Percentiles rank a stretch among this genome's conserved stretches.
Evolutionary conservation across 1,284 basidiomycete species (phyloP).

Genomic region (Cystobasidium pallidum): DNA sequence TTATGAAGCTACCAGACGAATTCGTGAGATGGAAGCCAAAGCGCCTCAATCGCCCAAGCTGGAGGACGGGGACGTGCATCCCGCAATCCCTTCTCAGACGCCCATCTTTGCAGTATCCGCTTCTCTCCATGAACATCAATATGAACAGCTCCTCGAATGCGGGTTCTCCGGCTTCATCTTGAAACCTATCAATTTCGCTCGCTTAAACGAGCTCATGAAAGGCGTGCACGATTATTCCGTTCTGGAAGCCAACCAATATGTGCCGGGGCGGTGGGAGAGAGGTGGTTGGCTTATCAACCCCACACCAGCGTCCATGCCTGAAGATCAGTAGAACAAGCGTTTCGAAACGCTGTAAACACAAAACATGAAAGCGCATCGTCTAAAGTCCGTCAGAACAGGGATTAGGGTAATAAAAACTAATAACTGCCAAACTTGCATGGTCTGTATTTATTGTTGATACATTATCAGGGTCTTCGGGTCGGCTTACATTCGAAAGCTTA

Average conservation of each 20-base stretch:
- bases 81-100: slow-evolving; percentile 53
- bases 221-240: slow-evolving; percentile 66
- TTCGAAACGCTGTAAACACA: background rate
- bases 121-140: slow-evolving; percentile 49
- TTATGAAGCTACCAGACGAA: slow-evolving; percentile 50
- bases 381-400: no score
- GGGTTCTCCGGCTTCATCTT: slow-evolving; percentile 49
- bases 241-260: slow-evolving; percentile 65
- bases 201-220: slow-evolving; percentile 66
- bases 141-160: slow-evolving; percentile 46
- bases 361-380: no score
- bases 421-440: no score
- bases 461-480: no score
- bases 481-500: no score
- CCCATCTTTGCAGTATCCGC: slow-evolving; percentile 58
- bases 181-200: slow-evolving; percentile 54
- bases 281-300: slow-evolving; percentile 40
- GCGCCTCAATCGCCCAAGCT: background rate
- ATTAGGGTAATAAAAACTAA: no score
- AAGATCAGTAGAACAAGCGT: background rate
- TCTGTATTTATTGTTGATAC: no score
- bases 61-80: background rate
- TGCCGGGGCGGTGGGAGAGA: slow-evolving; percentile 42
- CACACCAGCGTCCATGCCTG: background rate
- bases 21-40: slow-evolving; percentile 49